Percentiles rank a stretch among this genome's conserved stretches.
Conservation (phyloP, 2,329 filamentous ascomycete species). For the Ascochyta rabiei region DNA sequence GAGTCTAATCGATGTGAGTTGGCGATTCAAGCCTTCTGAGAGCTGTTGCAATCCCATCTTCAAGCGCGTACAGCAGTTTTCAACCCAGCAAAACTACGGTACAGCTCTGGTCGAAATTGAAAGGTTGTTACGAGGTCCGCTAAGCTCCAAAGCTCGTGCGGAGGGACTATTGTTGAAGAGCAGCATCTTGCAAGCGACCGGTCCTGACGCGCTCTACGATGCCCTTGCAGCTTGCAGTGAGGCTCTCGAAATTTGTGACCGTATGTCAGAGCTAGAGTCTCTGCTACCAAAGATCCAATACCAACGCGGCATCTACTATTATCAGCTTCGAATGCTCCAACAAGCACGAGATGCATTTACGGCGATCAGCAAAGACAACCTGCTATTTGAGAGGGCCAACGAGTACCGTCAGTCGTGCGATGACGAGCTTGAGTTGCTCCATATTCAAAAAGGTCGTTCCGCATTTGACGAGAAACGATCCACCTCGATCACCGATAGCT, state of each 20-base stretch:
- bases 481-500: conserved; percentile 22
- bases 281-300: conserved; percentile 36
- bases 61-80: conserved; percentile 25
- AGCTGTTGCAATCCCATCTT: conserved; percentile 24
- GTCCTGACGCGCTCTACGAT: conserved; percentile 33
- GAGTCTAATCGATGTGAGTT: conserved; percentile 1
- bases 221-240: conserved; percentile 42
- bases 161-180: conserved; percentile 42
- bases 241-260: conserved; percentile 37
- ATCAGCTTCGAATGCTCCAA: conserved; percentile 30
- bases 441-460: conserved; percentile 24
- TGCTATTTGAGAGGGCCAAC: conserved; percentile 18
- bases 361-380: conserved; percentile 15
- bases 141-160: conserved; percentile 31
- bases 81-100: conserved; percentile 27
- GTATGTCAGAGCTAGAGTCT: conserved; percentile 24
- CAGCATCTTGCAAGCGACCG: conserved; percentile 27
- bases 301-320: conserved; percentile 32
- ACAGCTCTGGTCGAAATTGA: conserved; percentile 34
- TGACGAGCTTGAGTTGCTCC: conserved; percentile 24
- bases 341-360: conserved; percentile 32
- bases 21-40: conserved; percentile 4
- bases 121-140: conserved; percentile 31
- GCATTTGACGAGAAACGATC: conserved; percentile 40
- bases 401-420: conserved; percentile 26